Evolutionary conservation across 1,139 yeast species (phyloP).

Genomic region (Geotrichum restrictum): DNA sequence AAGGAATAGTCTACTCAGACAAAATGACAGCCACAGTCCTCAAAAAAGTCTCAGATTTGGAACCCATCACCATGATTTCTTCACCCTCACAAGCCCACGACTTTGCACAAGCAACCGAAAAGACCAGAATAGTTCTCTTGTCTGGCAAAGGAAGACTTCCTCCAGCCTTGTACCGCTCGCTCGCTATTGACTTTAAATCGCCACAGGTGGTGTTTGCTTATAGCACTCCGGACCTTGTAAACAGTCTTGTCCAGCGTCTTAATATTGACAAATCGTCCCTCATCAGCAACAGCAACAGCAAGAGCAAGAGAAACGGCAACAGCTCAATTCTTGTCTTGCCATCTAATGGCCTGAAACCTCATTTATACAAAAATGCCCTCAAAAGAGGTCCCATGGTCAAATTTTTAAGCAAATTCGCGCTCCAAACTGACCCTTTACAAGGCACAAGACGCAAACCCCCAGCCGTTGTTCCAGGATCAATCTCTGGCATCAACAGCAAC

Average conservation of each 20-base stretch:
- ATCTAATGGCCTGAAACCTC: neutral
- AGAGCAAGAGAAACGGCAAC: no score
- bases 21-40: neutral
- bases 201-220: neutral
- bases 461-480: no score
- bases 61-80: neutral
- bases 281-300: no score
- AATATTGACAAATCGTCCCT: neutral
- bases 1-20: neutral
- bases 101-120: neutral
- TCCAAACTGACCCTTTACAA: neutral
- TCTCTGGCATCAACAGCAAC: no score
- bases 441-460: no score
- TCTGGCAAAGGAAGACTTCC: neutral
- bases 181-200: constrained; percentile 2
- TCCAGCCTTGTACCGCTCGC: neutral
- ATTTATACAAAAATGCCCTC: neutral
- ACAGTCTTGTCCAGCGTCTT: neutral
- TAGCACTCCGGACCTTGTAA: neutral
- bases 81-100: neutral
- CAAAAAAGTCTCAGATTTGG: neutral
- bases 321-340: constrained; percentile 1
- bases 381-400: neutral
- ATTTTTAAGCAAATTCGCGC: neutral
- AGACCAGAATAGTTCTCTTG: neutral